These are phyloP conservation scores for Prunus persica DNA, from an alignment of 306 rosid species.

Conservation along the genomic window DNA sequence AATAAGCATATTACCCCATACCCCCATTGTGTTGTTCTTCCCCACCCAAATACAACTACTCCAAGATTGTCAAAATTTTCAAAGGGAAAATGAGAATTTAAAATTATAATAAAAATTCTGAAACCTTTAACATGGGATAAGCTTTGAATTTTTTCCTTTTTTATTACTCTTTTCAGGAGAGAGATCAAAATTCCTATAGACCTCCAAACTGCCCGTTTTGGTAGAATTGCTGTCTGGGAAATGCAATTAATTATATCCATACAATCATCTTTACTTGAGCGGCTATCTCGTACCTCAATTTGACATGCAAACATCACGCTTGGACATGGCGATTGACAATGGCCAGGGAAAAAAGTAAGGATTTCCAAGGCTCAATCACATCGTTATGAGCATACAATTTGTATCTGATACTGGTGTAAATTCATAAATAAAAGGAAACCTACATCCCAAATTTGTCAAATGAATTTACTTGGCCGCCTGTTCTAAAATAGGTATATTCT, in stretches of 20 bases:
- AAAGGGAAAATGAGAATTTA: too few relatives aligned
- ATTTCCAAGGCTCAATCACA: neutral
- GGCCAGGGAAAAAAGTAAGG: neutral
- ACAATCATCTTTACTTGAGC: neutral
- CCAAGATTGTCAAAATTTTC: too few relatives aligned
- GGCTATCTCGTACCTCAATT: neutral
- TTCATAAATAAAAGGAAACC: neutral
- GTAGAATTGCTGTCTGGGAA: neutral
- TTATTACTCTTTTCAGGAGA: too few relatives aligned
- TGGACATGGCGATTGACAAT: neutral
- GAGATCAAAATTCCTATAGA: too few relatives aligned
- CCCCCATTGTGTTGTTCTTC: too few relatives aligned
- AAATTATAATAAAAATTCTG: neutral
- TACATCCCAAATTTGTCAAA: neutral
- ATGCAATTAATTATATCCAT: neutral
- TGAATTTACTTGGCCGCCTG: conserved; percentile 34
- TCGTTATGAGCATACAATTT: conserved; percentile 6
- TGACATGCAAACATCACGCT: neutral
- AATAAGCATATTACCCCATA: too few relatives aligned
- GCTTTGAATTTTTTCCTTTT: too few relatives aligned
- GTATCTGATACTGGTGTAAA: neutral
- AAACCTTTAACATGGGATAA: neutral
- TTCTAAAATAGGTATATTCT: conserved; percentile 19
- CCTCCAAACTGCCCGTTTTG: too few relatives aligned
- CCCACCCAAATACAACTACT: too few relatives aligned